Conservation (phyloP, 345 rosid genomes). For the Gossypium thurberi region DNA sequence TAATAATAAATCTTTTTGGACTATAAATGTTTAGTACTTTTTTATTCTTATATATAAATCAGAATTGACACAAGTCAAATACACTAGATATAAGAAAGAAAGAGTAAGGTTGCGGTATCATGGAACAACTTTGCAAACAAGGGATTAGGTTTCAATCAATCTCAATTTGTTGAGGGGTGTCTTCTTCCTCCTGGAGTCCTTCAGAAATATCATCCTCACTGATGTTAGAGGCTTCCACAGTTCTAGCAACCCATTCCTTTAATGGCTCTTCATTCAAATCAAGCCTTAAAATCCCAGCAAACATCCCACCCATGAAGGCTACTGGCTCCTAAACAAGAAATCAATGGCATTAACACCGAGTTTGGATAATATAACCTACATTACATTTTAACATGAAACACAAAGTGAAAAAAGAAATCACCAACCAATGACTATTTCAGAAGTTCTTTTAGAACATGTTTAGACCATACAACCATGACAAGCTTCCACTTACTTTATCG, state of each 20-base stretch:
- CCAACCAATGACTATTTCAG: background rate
- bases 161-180: constrained; percentile 43
- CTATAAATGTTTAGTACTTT: too few relatives aligned
- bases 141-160: constrained; percentile 33
- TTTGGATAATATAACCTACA: background rate
- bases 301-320: constrained; percentile 60
- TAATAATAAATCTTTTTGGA: too few relatives aligned
- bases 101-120: background rate
- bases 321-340: constrained; percentile 46
- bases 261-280: constrained; percentile 66
- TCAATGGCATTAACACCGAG: background rate
- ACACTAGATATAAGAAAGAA: background rate
- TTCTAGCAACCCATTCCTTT: constrained; percentile 59
- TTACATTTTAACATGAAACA: background rate
- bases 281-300: constrained; percentile 61
- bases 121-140: background rate
- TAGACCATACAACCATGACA: background rate
- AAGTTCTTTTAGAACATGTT: background rate
- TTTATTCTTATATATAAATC: background rate
- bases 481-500: background rate
- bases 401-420: too few relatives aligned
- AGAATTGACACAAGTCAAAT: background rate
- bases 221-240: constrained; percentile 50
- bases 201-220: constrained; percentile 34
- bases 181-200: constrained; percentile 29